Evolutionary conservation across 306 rosid species (phyloP), one percentile per base, ranked within the genome.

Genomic region (Echinosophora koreensis): DNA sequence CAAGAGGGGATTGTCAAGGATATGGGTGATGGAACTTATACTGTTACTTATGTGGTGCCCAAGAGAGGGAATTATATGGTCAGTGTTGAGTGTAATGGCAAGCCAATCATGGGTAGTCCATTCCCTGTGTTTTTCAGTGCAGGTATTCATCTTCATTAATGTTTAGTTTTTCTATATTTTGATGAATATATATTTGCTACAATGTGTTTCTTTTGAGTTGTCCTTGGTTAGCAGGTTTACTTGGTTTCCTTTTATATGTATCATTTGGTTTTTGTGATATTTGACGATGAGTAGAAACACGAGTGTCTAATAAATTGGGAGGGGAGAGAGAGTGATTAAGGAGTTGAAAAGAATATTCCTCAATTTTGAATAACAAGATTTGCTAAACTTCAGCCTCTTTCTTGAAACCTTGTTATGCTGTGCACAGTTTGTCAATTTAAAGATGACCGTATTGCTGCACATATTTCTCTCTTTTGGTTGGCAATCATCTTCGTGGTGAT

Each of bases 121-220:
- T 96, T 96, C 81, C 99, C 99, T 1, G 99, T 96, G 78, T 96
- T 96, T 86, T 96, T 96, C 81, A 96, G 98, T 91, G 94, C 95
- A 91, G 99, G 98, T 96, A 89, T 65, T 74, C 34, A 8, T 66
- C 51, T 5, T 69, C 50, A 16, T 58, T 76, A 12, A 42, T 37
- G 54, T 74, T 68, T 37, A 13, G 30, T 62, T 57, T 70, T 12
- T 52, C 27, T 30, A 13, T 16, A 16, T 18, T 38, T 6, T 37
- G 16, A 38, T 16, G 28, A 73, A 47, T 62, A 55, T 32, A 32
- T 69, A 37, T 9, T 55, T 55, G 56, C 47, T 71, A 35, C 18
- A 7, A 8, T 49, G 59, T 57, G 22, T 8, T 72, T 66, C 47
- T 42, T 64, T 84, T 73, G 58, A 34, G 37, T 68, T 77, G 39